Evolutionary conservation across 495 filamentous ascomycete species (phyloP), one percentile per base, ranked within the genome.

Genomic region (Durotheca rogersii): DNA sequence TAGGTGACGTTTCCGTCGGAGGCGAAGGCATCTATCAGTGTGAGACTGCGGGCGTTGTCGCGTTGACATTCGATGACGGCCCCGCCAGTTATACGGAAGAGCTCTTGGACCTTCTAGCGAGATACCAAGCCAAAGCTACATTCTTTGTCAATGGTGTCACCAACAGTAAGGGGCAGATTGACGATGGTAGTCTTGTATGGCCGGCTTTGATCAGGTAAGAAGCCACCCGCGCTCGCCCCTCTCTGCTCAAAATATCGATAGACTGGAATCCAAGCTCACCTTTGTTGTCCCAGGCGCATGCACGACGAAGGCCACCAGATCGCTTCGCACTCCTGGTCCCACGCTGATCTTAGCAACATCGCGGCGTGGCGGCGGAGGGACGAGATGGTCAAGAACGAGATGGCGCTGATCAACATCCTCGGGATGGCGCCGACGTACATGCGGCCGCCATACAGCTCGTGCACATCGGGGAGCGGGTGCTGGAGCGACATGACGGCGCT

Each of bases 351-450:
- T 17, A 81, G 72, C 65, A 72, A 73, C 23, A 62, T 83, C 27
- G 69, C 72, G 0, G 51, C 69, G 0, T 60, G 62, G 0, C 71
- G 80, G 37, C 76, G 78, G 23, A 66, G 62, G 29, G 68, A 74
- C 0, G 81, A 88, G 63, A 78, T 89, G 70, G 51, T 76, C 41
- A 82, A 82, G 67, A 85, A 84, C 48, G 85, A 88, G 66, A 83
- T 81, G 56, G 85, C 84, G 0, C 56, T 88, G 11, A 74, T 79
- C 31, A 88, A 88, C 60, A 82, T 88, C 50, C 67, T 87, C 6
- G 85, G 84, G 11, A 73, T 75, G 44, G 79, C 84, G 45, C 86
- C 86, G 0, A 86, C 84, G n/a, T 89, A 89, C 61, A 86, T 88
- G 84, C 78, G 85, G 1, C 85, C 85, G 2, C 85, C 85, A 0